A percentile compares a stretch with the other conserved stretches of the same genome.
Conservation (phyloP, 2,329 filamentous ascomycete genomes). For the Massarina eburnea region DNA sequence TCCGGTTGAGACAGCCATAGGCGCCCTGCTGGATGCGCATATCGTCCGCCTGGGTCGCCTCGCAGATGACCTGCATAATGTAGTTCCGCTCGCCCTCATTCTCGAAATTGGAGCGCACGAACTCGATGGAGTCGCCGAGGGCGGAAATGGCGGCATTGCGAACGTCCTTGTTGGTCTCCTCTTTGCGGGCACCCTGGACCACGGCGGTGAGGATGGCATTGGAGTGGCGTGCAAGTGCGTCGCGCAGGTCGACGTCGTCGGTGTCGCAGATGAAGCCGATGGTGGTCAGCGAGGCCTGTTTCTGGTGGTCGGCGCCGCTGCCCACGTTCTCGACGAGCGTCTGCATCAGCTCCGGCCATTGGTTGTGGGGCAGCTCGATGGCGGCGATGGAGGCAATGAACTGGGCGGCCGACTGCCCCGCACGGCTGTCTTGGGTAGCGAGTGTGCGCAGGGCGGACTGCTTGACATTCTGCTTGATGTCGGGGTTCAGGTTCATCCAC, state of each 20-base stretch:
- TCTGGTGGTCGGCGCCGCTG: slow-evolving; percentile 80
- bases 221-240: slow-evolving; percentile 80
- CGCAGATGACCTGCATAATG: slow-evolving; percentile 99
- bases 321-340: slow-evolving; percentile 90
- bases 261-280: slow-evolving; percentile 99
- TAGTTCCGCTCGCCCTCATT: slow-evolving; percentile 99
- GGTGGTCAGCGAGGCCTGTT: slow-evolving; percentile 91
- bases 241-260: slow-evolving; percentile 82
- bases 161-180: slow-evolving; percentile 89
- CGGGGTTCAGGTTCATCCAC: slow-evolving; percentile 82
- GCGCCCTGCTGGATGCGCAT: slow-evolving; percentile 90
- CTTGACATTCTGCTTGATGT: slow-evolving; percentile 87
- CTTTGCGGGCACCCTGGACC: slow-evolving; percentile 94
- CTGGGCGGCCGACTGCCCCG: slow-evolving; percentile 87
- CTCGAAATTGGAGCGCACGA: slow-evolving; percentile 97
- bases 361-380: slow-evolving; percentile 88
- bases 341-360: slow-evolving; percentile 92
- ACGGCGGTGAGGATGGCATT: slow-evolving; percentile 98
- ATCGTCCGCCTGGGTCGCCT: slow-evolving; percentile 93
- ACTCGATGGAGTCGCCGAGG: slow-evolving; percentile 94
- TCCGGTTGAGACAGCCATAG: slow-evolving; percentile 96
- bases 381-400: slow-evolving; percentile 93
- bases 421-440: slow-evolving; percentile 74
- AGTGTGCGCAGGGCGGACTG: slow-evolving; percentile 86
- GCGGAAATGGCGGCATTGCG: slow-evolving; percentile 91